Evolutionary conservation across 257 asterid genomes (phyloP).

Genomic region (Anisodus acutangulus): DNA sequence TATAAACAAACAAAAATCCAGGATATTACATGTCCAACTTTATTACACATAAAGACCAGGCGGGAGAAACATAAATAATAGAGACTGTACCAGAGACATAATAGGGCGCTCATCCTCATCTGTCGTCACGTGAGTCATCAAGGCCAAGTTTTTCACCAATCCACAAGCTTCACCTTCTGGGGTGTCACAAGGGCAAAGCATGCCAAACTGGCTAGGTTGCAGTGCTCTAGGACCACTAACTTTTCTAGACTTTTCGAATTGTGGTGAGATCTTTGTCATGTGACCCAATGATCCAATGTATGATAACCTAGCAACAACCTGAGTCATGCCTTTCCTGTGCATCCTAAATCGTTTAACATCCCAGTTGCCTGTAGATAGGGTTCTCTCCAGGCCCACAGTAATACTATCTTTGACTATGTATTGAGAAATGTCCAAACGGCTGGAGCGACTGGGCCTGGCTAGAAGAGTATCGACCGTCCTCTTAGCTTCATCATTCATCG

Average conservation of each 20-base stretch:
- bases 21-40: background rate
- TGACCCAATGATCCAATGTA: slow-evolving; percentile 81
- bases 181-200: slow-evolving; percentile 99
- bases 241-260: slow-evolving; percentile 93
- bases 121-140: slow-evolving; percentile 98
- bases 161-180: slow-evolving; percentile 99
- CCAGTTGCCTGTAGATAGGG: slow-evolving; percentile 94
- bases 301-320: slow-evolving; percentile 81
- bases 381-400: slow-evolving; percentile 73
- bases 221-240: slow-evolving; percentile 98
- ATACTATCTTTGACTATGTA: slow-evolving; percentile 49
- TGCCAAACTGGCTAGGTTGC: slow-evolving; percentile 99
- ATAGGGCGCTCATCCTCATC: slow-evolving; percentile 92
- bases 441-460: slow-evolving; percentile 51
- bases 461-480: slow-evolving; percentile 47
- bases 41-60: background rate
- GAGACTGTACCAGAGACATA: slow-evolving; percentile 70
- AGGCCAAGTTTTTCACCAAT: slow-evolving; percentile 91
- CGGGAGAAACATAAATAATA: background rate
- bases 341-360: slow-evolving; percentile 86
- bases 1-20: background rate
- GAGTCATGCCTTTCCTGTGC: slow-evolving; percentile 96
- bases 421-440: slow-evolving; percentile 68
- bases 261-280: slow-evolving; percentile 90
- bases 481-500: slow-evolving; percentile 71